Percentiles rank a stretch among this genome's conserved stretches.
Evolutionary conservation across 495 filamentous ascomycete species (phyloP).

Genomic region (Bacidia rubella): DNA sequence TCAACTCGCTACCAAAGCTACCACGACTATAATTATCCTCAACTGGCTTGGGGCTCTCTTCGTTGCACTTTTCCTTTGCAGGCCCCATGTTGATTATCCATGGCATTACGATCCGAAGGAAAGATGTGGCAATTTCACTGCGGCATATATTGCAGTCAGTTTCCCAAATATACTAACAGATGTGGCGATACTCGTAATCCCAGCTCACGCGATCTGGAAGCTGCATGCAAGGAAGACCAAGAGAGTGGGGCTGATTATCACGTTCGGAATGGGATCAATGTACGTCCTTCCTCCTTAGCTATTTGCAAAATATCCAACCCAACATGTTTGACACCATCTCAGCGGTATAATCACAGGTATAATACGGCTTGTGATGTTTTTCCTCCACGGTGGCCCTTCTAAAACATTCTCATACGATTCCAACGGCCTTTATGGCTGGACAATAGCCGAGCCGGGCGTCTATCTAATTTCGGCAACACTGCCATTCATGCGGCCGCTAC

Average conservation of each 20-base stretch:
- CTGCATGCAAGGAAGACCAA: slow-evolving; percentile 18
- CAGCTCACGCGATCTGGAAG: slow-evolving; percentile 13
- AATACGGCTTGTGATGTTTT: slow-evolving; percentile 23
- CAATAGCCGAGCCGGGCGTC: slow-evolving; percentile 27
- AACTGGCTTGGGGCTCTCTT: slow-evolving; percentile 8
- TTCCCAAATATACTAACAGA: slow-evolving; percentile 16
- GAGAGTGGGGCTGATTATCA: slow-evolving; percentile 22
- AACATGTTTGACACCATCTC: not conserved
- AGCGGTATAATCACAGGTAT: slow-evolving; percentile 23
- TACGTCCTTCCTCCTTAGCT: slow-evolving; percentile 5
- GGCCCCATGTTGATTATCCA: slow-evolving; percentile 10
- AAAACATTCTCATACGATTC: slow-evolving; percentile 18
- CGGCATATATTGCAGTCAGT: slow-evolving; percentile 7
- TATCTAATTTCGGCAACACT: slow-evolving; percentile 32
- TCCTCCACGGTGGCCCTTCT: slow-evolving; percentile 5
- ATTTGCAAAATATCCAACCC: not conserved
- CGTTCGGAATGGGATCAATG: slow-evolving; percentile 25
- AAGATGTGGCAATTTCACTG: slow-evolving; percentile 10
- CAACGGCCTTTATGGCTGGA: slow-evolving; percentile 24
- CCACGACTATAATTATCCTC: slow-evolving; percentile 6
- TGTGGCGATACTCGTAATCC: slow-evolving; percentile 9
- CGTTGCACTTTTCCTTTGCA: slow-evolving; percentile 9
- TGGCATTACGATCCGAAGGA: slow-evolving; percentile 7
- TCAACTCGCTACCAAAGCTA: slow-evolving; percentile 3
- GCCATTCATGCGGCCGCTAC: slow-evolving; percentile 26